Percentiles rank a stretch among this genome's conserved stretches.
Conservation (phyloP, 2,329 filamentous ascomycete genomes). For the Penicillium sp. region DNA sequence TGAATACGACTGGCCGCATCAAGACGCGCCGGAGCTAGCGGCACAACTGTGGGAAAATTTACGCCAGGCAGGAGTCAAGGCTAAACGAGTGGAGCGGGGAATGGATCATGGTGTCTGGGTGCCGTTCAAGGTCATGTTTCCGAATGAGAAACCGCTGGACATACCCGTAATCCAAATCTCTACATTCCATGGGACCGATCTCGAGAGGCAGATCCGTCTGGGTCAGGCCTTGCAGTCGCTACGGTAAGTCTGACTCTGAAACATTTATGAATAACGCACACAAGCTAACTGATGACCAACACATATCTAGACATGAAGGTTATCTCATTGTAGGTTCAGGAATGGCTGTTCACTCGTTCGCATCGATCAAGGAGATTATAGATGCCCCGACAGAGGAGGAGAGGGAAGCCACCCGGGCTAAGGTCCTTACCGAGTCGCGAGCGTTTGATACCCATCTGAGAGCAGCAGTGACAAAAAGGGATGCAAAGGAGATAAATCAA, state of each 20-base stretch:
- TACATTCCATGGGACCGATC: background rate
- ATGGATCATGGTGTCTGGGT: background rate
- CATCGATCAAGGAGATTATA: background rate
- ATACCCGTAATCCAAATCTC: background rate
- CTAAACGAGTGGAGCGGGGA: background rate
- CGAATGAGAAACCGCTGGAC: background rate
- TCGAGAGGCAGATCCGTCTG: background rate
- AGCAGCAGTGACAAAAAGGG: background rate
- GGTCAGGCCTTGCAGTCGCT: background rate
- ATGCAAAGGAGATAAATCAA: background rate
- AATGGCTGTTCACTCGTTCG: background rate
- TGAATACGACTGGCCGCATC: background rate
- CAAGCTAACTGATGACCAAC: background rate
- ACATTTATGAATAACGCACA: background rate
- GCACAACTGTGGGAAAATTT: background rate
- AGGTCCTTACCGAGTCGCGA: background rate
- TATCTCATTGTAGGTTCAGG: background rate
- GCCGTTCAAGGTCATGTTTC: background rate
- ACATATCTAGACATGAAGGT: background rate
- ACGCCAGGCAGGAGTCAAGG: background rate
- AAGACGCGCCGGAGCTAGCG: background rate
- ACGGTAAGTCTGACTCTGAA: background rate
- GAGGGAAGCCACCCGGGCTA: background rate
- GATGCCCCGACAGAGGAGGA: background rate
- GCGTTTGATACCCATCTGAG: background rate